Evolutionary conservation across 202 grass and related monocot genomes (phyloP).

Genomic region (Setaria italica): DNA sequence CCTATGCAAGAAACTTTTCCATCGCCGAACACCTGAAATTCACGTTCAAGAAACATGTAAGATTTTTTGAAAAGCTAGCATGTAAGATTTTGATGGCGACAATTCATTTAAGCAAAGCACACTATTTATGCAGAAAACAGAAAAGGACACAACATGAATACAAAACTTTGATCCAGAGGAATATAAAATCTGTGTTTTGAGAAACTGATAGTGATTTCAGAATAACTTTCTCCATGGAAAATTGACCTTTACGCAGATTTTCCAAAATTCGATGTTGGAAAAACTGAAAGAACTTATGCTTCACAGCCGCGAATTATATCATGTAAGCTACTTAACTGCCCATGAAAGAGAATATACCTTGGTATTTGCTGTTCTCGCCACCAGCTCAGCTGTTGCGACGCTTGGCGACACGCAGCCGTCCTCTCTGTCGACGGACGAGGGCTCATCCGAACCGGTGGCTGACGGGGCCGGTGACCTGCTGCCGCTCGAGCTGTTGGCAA

Average conservation of each 20-base stretch:
- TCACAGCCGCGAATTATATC: neutral
- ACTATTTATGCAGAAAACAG: slow-evolving; percentile 1
- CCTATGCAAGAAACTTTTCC: slow-evolving; percentile 44
- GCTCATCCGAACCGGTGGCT: slow-evolving; percentile 50
- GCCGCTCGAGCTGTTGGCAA: slow-evolving; percentile 42
- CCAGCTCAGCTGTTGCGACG: slow-evolving; percentile 9
- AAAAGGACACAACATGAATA: neutral
- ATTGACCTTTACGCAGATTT: neutral
- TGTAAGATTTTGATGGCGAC: neutral
- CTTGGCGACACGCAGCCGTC: slow-evolving; percentile 37
- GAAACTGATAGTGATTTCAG: neutral
- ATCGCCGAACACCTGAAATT: slow-evolving; percentile 57
- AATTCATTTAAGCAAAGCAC: neutral
- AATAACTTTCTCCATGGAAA: neutral
- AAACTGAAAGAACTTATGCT: slow-evolving; percentile 29
- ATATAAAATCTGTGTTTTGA: neutral
- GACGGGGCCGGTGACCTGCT: slow-evolving; percentile 56
- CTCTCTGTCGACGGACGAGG: slow-evolving; percentile 51
- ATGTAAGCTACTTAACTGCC: neutral
- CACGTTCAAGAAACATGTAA: slow-evolving; percentile 3
- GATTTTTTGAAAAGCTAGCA: neutral
- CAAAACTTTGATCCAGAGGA: neutral
- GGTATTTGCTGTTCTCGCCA: slow-evolving; percentile 30
- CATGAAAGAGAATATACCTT: slow-evolving; percentile 26
- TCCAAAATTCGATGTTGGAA: neutral